These are phyloP conservation scores for Dendrobium huoshanense DNA, from an alignment of 106 monocot genomes.

Conservation along the genomic window DNA sequence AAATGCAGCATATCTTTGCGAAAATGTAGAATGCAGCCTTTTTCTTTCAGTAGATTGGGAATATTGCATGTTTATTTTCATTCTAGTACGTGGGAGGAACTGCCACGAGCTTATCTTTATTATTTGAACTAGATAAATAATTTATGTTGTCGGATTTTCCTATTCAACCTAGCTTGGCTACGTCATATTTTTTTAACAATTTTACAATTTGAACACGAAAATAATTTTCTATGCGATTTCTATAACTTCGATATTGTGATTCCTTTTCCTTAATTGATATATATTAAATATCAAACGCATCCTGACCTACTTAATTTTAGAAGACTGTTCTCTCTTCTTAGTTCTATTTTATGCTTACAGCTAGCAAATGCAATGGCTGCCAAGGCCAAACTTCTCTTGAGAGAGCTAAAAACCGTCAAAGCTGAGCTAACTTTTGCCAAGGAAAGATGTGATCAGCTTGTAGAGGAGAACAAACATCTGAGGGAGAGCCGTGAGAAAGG, in stretches of 20 bases:
- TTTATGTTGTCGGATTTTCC: not conserved
- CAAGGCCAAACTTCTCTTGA: constrained; percentile 83
- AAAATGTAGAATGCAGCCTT: no score
- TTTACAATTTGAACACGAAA: not conserved
- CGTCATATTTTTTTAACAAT: no score
- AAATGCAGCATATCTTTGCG: no score
- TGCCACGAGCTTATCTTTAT: not conserved
- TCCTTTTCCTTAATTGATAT: not conserved
- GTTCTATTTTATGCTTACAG: constrained; percentile 23
- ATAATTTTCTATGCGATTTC: not conserved
- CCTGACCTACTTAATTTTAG: not conserved
- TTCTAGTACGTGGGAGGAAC: not conserved
- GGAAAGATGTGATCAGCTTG: constrained; percentile 81
- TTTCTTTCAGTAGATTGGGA: no score
- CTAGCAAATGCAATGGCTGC: constrained; percentile 99
- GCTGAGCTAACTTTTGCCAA: constrained; percentile 91
- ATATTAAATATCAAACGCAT: not conserved
- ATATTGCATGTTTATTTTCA: no score
- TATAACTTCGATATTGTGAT: not conserved
- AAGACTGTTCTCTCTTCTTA: not conserved
- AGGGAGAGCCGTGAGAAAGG: constrained; percentile 74
- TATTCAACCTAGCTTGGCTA: no score
- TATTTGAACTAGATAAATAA: not conserved
- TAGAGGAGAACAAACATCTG: constrained; percentile 83
- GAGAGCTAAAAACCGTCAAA: constrained; percentile 88